Percentiles rank a stretch among this genome's conserved stretches.
Evolutionary conservation across 2,329 filamentous ascomycete genomes (phyloP).

Genomic region (Fusarium metavorans): DNA sequence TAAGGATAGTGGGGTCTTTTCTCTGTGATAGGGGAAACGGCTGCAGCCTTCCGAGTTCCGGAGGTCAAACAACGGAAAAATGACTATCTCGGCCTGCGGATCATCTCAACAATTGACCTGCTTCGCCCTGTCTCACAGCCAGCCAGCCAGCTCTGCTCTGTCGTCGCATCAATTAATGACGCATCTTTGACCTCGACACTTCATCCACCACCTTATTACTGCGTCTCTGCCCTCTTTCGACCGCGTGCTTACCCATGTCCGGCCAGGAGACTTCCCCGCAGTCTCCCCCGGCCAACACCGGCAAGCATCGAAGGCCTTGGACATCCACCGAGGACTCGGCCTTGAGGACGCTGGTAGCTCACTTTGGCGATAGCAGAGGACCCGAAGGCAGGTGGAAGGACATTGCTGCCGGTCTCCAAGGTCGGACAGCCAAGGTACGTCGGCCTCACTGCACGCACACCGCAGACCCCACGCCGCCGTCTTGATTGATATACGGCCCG

Average conservation of each 20-base stretch:
- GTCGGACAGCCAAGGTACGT: constrained; percentile 45
- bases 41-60: constrained; percentile 1
- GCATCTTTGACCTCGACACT: neutral
- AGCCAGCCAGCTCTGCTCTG: neutral
- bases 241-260: constrained; percentile 32
- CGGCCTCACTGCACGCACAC: neutral
- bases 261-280: constrained; percentile 39
- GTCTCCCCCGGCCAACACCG: constrained; percentile 35
- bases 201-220: neutral
- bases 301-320: constrained; percentile 42
- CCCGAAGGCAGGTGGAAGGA: constrained; percentile 47
- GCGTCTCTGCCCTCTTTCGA: neutral
- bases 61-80: neutral
- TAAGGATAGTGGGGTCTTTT: neutral
- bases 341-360: constrained; percentile 43
- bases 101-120: neutral
- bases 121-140: neutral
- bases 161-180: constrained; percentile 20
- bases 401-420: constrained; percentile 40
- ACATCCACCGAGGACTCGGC: constrained; percentile 43
- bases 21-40: neutral
- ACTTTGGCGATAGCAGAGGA: constrained; percentile 43
- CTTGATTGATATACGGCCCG: neutral
- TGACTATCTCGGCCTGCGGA: constrained; percentile 1
- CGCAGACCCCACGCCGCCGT: neutral